Evolutionary conservation across 495 filamentous ascomycete genomes (phyloP), one percentile per base, ranked within the genome.

Genomic region (Cryomyces minteri): DNA sequence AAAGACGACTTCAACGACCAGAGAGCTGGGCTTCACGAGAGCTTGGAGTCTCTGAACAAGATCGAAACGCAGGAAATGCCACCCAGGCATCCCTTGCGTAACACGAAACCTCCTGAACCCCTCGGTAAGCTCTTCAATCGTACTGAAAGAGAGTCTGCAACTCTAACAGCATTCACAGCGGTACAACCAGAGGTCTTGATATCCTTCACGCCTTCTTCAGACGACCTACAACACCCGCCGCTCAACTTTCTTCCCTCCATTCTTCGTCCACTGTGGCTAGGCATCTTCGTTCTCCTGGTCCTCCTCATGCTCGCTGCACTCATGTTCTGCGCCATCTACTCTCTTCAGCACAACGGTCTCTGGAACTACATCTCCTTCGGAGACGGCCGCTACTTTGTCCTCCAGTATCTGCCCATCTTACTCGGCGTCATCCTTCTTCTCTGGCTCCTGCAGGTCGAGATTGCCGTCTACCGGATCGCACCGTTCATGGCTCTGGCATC

Each of bases 371-470:
- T 59, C 18, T 67, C 68, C 29, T 76, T 79, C 40, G 76, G 78
- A 42, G 79, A 76, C 28, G 63, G 65, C 6, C 71, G 75, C n/a
- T 94, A 92, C 56, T 94, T 94, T 58, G 62, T 93, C 44, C 82
- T 92, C 57, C 71, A 84, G 47, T 85, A 87, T 54, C 58, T 94
- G 5, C 87, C 87, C 4, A 84, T 83, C 46, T 64, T 92, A 0
- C 49, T 90, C n/a, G 84, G 76, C 3, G 71, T 73, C 1, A 50
- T 77, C n/a, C 62, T 93, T 11, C 62, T 88, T 29, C 56, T 94
- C 8, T 88, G 80, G 67, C 72, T 79, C 0, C 72, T 90, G 50
- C 73, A 79, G 43, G 62, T 94, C 41, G 72, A 87, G 53, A 68
- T 71, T 1, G 79, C 87, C 11, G 67, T 84, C n/a, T 76, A 81